These are phyloP conservation scores for Brassica napus DNA, from an alignment of 345 rosid genomes.

Conservation along the genomic window Da-Ae NC_063448.1:6998501-6999000, in stretches of 20 bases:
- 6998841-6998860: conserved; percentile 75
- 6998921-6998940: conserved; percentile 94
- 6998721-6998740: conserved; percentile 52
- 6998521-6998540: conserved; percentile 71
- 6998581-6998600: conserved; percentile 16
- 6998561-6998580: conserved; percentile 44
- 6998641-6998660: conserved; percentile 59
- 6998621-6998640: conserved; percentile 38
- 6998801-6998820: conserved; percentile 47
- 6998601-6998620: background rate
- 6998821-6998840: conserved; percentile 76
- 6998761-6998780: conserved; percentile 63
- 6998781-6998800: conserved; percentile 58
- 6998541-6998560: conserved; percentile 69
- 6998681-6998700: conserved; percentile 84
- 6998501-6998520: conserved; percentile 74
- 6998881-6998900: conserved; percentile 70
- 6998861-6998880: conserved; percentile 70
- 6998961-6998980: conserved; percentile 87
- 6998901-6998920: conserved; percentile 63
- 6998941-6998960: conserved; percentile 87
- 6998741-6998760: conserved; percentile 54
- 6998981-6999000: conserved; percentile 66
- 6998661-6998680: conserved; percentile 74
- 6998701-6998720: conserved; percentile 71